Conservation (phyloP, 2,329 filamentous ascomycete species). For the Xylariales sp. region DNA sequence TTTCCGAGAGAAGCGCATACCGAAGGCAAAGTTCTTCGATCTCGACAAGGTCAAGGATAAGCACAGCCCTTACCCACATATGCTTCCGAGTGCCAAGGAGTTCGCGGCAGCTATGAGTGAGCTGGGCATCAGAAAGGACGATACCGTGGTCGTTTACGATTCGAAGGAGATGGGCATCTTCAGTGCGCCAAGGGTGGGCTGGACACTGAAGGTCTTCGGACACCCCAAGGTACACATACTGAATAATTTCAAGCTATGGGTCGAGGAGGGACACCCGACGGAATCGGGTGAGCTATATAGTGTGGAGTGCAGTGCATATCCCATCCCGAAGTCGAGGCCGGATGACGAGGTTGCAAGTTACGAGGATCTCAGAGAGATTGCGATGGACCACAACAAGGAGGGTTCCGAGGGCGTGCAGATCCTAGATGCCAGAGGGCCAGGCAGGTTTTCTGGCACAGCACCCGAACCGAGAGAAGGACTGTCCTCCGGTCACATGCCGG, state of each 20-base stretch:
- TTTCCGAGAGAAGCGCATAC: conserved; percentile 80
- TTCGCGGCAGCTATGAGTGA: conserved; percentile 88
- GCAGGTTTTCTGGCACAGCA: conserved; percentile 75
- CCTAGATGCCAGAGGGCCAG: conserved; percentile 76
- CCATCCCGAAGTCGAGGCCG: conserved; percentile 54
- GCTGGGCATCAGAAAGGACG: conserved; percentile 80
- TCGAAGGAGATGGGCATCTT: conserved; percentile 88
- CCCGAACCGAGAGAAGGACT: conserved; percentile 84
- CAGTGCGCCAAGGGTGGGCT: conserved; percentile 86
- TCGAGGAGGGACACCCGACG: conserved; percentile 73
- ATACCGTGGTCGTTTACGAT: conserved; percentile 92
- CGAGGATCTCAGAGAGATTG: conserved; percentile 76
- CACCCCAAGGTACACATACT: conserved; percentile 84
- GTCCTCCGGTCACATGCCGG: conserved; percentile 86
- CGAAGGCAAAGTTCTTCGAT: conserved; percentile 91
- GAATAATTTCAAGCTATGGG: conserved; percentile 96
- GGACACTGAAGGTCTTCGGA: conserved; percentile 88
- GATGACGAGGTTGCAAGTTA: conserved; percentile 68
- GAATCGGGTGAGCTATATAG: conserved; percentile 73
- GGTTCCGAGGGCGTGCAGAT: conserved; percentile 81
- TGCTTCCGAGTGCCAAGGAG: conserved; percentile 77
- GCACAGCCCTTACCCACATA: conserved; percentile 87
- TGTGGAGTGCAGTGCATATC: conserved; percentile 61
- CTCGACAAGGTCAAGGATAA: conserved; percentile 87
- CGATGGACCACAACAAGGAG: conserved; percentile 73